Base-by-base conservation (phyloP, 2,329 filamentous ascomycete genomes). In the Hymenoscyphus scutula region DNA sequence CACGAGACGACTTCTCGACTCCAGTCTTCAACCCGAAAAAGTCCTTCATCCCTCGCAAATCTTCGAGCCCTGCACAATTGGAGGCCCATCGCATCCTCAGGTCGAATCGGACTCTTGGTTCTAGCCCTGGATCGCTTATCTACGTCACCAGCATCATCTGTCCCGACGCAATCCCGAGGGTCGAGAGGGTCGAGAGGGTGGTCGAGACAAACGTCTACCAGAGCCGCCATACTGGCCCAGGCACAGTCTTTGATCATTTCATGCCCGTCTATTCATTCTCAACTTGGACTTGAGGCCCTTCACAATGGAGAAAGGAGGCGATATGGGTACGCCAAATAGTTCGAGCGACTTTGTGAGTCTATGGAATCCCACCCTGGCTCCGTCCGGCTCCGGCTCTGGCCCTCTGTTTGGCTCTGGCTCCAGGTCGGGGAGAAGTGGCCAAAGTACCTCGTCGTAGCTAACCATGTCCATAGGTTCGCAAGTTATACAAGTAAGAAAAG, bases 281-380 rank as follows among this genome's bases (percentile, higher is more conserved):
- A 51, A 51, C 53, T 32, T 51, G 2, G 25, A 10, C 23, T 25
- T 25, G 51, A 48, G 19, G 29, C 25, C n/a, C 41, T 56, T n/a
- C 48, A 66, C 38, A 15, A 75, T 75, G 73, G 72, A 75, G 23
- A 74, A 74, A 64, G 65, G 67, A 59, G 68, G 66, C 54, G 72
- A 74, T 61, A 68, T 70, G 67, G 69, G 65, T 19, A 68, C 73
- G 57, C 81, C 85, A 74, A 95, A 90, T 78, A 96, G 91, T 80
- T 96, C 92, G 66, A 96, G 92, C 83, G 92, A 97, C 81, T 97
- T 97, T 84, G 92, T 96, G 81, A 82, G 90, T 89, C 53, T 1
- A 5, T 23, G 19, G 4, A 51, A 25, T 51, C 19, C 45, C 19
- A 25, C 45, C 45, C 45, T 51, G 19, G 10, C 45, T 48, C 19